phyloP scores from a whole-genome alignment of 805 yeast genomes.

The Pichia paraexigua region DNA sequence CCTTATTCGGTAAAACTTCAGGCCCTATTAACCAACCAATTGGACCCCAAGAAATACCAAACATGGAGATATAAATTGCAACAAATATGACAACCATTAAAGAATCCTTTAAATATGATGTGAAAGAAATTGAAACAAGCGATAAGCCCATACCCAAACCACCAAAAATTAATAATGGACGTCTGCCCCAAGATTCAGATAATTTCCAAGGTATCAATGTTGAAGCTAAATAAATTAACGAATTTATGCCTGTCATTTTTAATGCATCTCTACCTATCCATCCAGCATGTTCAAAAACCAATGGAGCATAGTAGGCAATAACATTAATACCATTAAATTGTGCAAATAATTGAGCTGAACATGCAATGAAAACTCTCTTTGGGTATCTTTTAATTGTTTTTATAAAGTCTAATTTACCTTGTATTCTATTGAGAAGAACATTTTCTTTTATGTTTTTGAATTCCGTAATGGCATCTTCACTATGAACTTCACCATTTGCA shows the following conservation, averaged over 20 bases:
- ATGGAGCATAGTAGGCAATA: constrained; percentile 86
- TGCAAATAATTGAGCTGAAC: constrained; percentile 87
- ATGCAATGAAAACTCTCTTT: constrained; percentile 74
- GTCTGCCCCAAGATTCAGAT: constrained; percentile 87
- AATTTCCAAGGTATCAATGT: constrained; percentile 89
- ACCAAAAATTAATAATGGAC: constrained; percentile 75
- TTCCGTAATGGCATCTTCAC: constrained; percentile 61
- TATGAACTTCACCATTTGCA: constrained; percentile 68
- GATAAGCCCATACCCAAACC: constrained; percentile 74
- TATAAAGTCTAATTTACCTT: constrained; percentile 68
- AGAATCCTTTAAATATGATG: constrained; percentile 52
- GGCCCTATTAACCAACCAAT: constrained; percentile 79
- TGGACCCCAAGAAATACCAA: constrained; percentile 93
- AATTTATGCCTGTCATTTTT: constrained; percentile 81
- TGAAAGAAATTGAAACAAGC: constrained; percentile 55
- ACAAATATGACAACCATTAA: constrained; percentile 61
- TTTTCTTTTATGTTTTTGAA: constrained; percentile 76
- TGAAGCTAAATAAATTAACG: constrained; percentile 44
- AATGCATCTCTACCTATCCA: constrained; percentile 86
- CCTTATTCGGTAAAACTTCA: constrained; percentile 77
- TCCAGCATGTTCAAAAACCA: constrained; percentile 92
- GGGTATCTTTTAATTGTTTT: constrained; percentile 74
- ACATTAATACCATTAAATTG: constrained; percentile 92
- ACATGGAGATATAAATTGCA: constrained; percentile 70
- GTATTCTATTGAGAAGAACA: constrained; percentile 65